Conservation (phyloP, 257 asterid species). For the Nicotiana otophora region DNA sequence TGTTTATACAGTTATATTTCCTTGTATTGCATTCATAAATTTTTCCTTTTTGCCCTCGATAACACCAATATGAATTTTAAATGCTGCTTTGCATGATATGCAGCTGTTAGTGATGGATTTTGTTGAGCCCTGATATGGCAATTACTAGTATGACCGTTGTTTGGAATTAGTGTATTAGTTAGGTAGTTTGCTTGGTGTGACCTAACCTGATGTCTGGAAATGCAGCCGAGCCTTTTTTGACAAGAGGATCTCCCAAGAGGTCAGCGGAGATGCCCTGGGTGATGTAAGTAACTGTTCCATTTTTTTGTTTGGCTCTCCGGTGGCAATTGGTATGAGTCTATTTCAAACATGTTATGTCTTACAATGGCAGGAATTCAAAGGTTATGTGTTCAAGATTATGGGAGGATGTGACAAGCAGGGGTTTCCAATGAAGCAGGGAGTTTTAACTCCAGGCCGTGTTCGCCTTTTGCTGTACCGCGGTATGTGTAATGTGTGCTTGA, state of each 20-base stretch:
- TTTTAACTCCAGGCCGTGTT: conserved; percentile 10
- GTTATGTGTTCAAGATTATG: conserved; percentile 9
- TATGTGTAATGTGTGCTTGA: neutral
- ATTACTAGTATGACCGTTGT: neutral
- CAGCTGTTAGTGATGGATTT: too few species aligned
- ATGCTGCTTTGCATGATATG: too few species aligned
- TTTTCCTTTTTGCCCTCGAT: too few species aligned
- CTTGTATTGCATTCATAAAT: too few species aligned
- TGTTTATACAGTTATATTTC: too few species aligned
- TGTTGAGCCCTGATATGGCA: neutral
- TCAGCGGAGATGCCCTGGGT: conserved; percentile 7
- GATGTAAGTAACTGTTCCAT: neutral
- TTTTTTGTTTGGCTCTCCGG: neutral
- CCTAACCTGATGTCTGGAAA: neutral
- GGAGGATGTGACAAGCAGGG: conserved; percentile 13
- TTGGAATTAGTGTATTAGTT: neutral
- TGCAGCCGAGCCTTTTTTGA: conserved; percentile 10
- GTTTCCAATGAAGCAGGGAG: conserved; percentile 11
- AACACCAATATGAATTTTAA: too few species aligned
- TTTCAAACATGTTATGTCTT: neutral
- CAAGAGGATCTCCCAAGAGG: conserved; percentile 13
- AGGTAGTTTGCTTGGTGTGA: neutral
- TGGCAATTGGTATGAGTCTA: neutral
- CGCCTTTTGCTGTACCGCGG: conserved; percentile 8
- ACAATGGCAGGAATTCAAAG: neutral